Percentiles rank a stretch among this genome's conserved stretches.
phyloP scores from a whole-genome alignment of 78 protist genomes.

The Protostelium mycophagum region DNA sequence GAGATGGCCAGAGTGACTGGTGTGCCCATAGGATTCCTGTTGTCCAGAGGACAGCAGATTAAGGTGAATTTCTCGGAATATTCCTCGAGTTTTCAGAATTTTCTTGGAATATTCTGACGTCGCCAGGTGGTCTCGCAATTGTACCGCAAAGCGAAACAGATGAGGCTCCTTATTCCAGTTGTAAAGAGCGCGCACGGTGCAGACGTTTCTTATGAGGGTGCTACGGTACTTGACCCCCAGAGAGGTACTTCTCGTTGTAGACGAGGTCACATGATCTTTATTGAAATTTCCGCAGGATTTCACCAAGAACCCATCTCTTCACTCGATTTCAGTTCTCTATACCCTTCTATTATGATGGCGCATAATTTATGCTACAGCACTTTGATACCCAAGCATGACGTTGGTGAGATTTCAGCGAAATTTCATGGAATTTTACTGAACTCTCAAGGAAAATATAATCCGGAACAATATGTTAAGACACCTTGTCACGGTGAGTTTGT shows the following conservation, averaged over 20 bases:
- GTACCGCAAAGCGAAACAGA: constrained; percentile 79
- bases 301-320: constrained; percentile 95
- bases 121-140: constrained; percentile 92
- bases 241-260: constrained; percentile 15
- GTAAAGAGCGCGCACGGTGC: neutral
- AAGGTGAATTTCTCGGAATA: constrained; percentile 49
- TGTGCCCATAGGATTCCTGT: constrained; percentile 89
- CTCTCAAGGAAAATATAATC: too few species aligned
- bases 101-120: too few species aligned
- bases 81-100: neutral
- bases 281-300: constrained; percentile 85
- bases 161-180: constrained; percentile 80
- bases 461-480: constrained; percentile 48
- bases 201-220: constrained; percentile 82
- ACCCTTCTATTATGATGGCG: constrained; percentile 99
- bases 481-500: constrained; percentile 69
- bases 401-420: too few species aligned
- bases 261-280: constrained; percentile 77
- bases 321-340: constrained; percentile 98
- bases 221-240: constrained; percentile 69
- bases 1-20: constrained; percentile 99
- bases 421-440: too few species aligned
- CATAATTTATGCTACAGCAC: constrained; percentile 99
- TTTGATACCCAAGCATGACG: constrained; percentile 37
- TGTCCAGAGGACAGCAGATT: constrained; percentile 97